These are phyloP conservation scores for Cadophora malorum DNA, from an alignment of 2,329 filamentous ascomycete genomes.

Conservation along the genomic window DNA sequence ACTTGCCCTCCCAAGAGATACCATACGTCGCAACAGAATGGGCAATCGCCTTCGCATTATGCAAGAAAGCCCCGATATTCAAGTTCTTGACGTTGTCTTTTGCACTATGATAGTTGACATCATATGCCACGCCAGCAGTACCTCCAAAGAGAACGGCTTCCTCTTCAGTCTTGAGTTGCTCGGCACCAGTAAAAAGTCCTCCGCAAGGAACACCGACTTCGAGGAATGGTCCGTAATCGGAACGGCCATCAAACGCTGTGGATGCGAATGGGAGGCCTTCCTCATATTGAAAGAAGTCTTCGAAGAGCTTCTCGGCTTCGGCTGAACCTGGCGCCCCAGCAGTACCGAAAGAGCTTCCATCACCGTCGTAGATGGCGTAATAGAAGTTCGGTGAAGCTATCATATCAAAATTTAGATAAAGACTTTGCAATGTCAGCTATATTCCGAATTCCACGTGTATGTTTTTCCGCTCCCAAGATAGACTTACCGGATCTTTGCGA, in stretches of 20 bases:
- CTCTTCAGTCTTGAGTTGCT: conserved; percentile 73
- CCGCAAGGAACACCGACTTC: conserved; percentile 73
- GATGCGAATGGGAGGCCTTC: conserved; percentile 46
- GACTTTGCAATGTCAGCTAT: no score
- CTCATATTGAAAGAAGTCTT: conserved; percentile 13
- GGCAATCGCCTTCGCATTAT: conserved; percentile 60
- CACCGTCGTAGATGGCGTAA: conserved; percentile 68
- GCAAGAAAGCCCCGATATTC: conserved; percentile 63
- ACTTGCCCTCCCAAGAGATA: conserved; percentile 4
- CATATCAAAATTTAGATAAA: conserved; percentile 75
- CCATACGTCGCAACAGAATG: conserved; percentile 18
- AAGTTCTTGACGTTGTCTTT: conserved; percentile 64
- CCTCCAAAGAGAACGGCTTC: conserved; percentile 72
- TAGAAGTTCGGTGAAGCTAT: conserved; percentile 67
- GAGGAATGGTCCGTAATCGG: conserved; percentile 80
- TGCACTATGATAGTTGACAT: conserved; percentile 65
- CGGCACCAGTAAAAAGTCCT: conserved; percentile 77
- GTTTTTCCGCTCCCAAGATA: no score
- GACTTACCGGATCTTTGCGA: conserved; percentile 58
- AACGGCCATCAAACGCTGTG: conserved; percentile 77
- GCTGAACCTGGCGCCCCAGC: conserved; percentile 58
- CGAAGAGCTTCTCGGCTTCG: conserved; percentile 18
- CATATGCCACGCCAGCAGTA: conserved; percentile 61
- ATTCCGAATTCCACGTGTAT: no score
- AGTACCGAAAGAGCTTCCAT: conserved; percentile 42